Evolutionary conservation across 208 protist genomes (phyloP), one percentile per base, ranked within the genome.

Genomic region (Trypanosoma cruzi): DNA sequence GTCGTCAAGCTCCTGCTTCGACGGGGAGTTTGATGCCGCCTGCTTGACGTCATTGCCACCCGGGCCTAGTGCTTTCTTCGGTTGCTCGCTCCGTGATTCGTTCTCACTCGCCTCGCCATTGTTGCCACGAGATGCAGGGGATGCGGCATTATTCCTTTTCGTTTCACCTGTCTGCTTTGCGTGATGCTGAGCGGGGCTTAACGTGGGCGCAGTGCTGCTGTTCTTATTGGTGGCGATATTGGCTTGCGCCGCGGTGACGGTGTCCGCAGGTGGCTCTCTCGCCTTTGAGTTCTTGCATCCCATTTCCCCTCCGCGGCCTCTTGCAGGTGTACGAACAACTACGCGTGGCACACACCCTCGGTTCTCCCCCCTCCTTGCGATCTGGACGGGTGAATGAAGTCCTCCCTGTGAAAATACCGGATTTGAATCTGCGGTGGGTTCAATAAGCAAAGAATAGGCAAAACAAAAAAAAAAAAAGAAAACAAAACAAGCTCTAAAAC

Each of bases 1-100:
- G 22, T 90, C 85, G 63, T 91, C 84, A 4, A 83, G 18, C 1
- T 86, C 65, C 54, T 79, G 26, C 46, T 42, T 8, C 32, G 29
- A 55, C 2, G 26, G 11, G 44, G 49, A 2, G 44, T 26, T 37
- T 18, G 56, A 18, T 46, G 36, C 22, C 40, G 58, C 26, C n/a
- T n/a, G 34, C 18, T 32, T 48, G n/a, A 1, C 20, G 24, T 48
- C 50, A 28, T 6, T 49, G 49, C 48, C 50, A 6, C 10, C 34
- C 10, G 3, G 22, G 52, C 32, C 29, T 14, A 16, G 26, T 8
- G 34, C 16, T 24, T 20, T 4, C 63, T 32, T 36, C 24, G 14
- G 22, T 26, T 64, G 7, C 32, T 31, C 54, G 50, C 16, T 13
- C 59, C 18, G 22, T 42, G 46, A 65, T 29, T 4, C 76, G 60